A percentile compares a stretch with the other conserved stretches of the same genome.
These are phyloP conservation scores for Pseudogymnoascus pannorum DNA, from an alignment of 2,329 filamentous ascomycete genomes.

Conservation along the genomic window DNA sequence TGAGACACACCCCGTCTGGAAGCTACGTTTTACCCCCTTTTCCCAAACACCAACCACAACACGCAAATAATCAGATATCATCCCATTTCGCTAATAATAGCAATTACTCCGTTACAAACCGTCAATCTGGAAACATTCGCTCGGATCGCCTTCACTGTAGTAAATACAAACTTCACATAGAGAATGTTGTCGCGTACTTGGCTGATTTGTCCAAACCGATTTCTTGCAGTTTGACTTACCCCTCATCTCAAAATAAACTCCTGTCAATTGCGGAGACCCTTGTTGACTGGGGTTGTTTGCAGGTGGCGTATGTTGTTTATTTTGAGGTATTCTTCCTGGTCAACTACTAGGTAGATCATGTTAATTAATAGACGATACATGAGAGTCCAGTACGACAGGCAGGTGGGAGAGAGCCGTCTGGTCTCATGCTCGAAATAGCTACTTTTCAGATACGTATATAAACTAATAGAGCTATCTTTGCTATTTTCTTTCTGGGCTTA, in stretches of 20 bases:
- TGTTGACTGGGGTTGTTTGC: not conserved
- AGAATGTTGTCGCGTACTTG: not conserved
- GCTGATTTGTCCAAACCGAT: not conserved
- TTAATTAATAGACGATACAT: not conserved
- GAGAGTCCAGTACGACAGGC: not conserved
- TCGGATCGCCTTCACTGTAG: not conserved
- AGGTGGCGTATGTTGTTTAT: not conserved
- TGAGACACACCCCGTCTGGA: not conserved
- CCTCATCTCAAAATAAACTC: not conserved
- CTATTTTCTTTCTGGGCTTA: not conserved
- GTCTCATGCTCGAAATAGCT: not conserved
- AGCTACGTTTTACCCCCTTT: not conserved
- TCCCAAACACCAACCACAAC: not conserved
- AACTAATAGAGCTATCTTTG: not conserved
- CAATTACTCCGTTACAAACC: not conserved
- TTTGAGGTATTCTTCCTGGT: not conserved
- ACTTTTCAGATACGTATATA: not conserved
- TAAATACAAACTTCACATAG: not conserved
- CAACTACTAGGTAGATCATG: not conserved
- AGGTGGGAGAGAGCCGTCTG: not conserved
- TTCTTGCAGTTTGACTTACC: not conserved
- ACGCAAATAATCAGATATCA: not conserved
- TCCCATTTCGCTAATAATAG: not conserved
- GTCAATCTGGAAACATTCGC: not conserved
- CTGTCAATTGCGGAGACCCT: not conserved